Conservation (phyloP, 495 filamentous ascomycete species). For the Filosporella fistucella region DNA sequence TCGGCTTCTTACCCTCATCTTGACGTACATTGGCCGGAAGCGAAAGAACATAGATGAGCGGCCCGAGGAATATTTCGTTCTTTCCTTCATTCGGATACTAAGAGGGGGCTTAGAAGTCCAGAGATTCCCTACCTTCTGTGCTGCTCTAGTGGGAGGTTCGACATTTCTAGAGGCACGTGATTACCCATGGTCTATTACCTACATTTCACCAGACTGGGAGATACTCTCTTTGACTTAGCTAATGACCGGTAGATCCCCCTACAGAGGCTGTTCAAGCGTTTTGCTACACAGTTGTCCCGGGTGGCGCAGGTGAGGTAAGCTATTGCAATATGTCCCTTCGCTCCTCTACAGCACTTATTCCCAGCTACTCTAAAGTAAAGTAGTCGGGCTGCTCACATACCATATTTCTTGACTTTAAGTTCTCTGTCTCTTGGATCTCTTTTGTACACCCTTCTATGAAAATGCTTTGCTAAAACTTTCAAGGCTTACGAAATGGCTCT, state of each 20-base stretch:
- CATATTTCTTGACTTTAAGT: neutral
- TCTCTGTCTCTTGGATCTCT: neutral
- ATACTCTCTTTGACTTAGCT: no score
- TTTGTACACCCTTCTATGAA: neutral
- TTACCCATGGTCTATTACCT: neutral
- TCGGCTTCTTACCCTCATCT: slow-evolving; percentile 52
- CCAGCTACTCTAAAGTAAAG: no score
- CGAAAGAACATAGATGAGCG: slow-evolving; percentile 36
- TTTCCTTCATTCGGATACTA: slow-evolving; percentile 37
- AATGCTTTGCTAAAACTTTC: slow-evolving; percentile 2
- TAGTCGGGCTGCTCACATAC: no score
- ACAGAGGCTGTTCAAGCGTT: slow-evolving; percentile 19
- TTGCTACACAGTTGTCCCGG: slow-evolving; percentile 22
- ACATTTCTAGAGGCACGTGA: slow-evolving; percentile 61
- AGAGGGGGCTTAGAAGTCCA: slow-evolving; percentile 43
- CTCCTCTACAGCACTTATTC: no score
- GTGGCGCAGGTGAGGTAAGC: slow-evolving; percentile 29
- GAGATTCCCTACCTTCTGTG: slow-evolving; percentile 82
- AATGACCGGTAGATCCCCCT: slow-evolving; percentile 36
- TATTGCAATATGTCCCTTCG: neutral
- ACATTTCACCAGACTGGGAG: neutral
- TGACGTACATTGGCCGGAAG: slow-evolving; percentile 43
- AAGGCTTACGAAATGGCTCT: slow-evolving; percentile 36
- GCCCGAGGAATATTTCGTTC: slow-evolving; percentile 32
- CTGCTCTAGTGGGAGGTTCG: slow-evolving; percentile 67